These are phyloP conservation scores for Haplosporangium sp. DNA, from an alignment of 371 early-diverging fungal genomes.

Conservation along the genomic window DNA sequence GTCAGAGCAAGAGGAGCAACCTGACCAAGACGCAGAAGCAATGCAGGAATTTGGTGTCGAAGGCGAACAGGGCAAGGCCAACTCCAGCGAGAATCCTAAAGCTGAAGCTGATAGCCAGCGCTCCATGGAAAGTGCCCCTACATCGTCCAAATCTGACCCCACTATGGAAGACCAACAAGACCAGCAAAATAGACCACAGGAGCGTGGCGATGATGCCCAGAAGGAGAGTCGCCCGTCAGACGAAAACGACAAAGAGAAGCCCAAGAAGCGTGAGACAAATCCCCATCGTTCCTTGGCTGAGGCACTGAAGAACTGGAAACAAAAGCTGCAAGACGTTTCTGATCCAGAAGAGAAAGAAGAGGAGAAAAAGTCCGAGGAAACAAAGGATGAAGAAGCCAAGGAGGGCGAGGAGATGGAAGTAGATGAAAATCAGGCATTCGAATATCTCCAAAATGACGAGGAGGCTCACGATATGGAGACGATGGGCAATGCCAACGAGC, in stretches of 20 bases:
- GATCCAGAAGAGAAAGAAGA: conserved; percentile 63
- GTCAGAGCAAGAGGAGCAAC: conserved; percentile 62
- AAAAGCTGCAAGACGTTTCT: conserved; percentile 76
- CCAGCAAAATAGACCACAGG: conserved; percentile 52
- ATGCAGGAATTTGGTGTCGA: conserved; percentile 78
- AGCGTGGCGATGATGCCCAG: conserved; percentile 49
- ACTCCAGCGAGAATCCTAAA: conserved; percentile 63
- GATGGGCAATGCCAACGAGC: conserved; percentile 79
- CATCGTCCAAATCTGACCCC: conserved; percentile 41
- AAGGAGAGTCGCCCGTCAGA: conserved; percentile 50
- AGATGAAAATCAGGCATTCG: conserved; percentile 74
- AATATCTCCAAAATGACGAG: conserved; percentile 83
- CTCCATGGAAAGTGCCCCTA: conserved; percentile 54
- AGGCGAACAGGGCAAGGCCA: conserved; percentile 71
- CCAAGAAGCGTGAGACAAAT: conserved; percentile 62
- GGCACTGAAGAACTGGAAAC: conserved; percentile 91
- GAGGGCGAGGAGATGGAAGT: conserved; percentile 65
- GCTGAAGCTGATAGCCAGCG: conserved; percentile 63
- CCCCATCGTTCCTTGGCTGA: conserved; percentile 90
- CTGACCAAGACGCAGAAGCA: conserved; percentile 65
- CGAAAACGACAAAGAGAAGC: conserved; percentile 60
- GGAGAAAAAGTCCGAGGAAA: conserved; percentile 59
- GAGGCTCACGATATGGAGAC: conserved; percentile 82
- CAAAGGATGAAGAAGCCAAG: conserved; percentile 59
- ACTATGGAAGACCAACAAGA: conserved; percentile 50